Evolutionary conservation across 2,329 filamentous ascomycete genomes (phyloP).

Genomic region (Trichoderma asperellum): DNA sequence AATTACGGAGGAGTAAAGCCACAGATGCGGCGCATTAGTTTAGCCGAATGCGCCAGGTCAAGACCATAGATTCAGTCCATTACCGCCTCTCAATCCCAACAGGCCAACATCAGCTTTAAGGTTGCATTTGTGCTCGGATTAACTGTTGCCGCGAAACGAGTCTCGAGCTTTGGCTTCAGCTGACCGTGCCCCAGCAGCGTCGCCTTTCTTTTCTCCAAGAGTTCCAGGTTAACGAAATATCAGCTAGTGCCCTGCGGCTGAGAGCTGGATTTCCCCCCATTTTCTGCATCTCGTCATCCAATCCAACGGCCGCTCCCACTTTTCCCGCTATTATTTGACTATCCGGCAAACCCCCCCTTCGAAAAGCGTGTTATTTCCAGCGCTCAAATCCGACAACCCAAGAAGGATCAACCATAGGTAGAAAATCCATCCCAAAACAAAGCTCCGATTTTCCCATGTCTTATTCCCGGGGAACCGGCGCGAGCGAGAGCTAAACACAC

Average conservation of each 20-base stretch:
- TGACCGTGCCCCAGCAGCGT: neutral
- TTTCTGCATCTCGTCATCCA: conserved; percentile 8
- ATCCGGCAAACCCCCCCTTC: conserved; percentile 2
- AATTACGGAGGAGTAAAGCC: neutral
- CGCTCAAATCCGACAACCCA: conserved; percentile 33
- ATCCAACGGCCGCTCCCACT: conserved; percentile 12
- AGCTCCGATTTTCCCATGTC: conserved; percentile 8
- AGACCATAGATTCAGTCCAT: neutral
- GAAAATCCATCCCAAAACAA: conserved; percentile 9
- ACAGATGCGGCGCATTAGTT: conserved; percentile 2
- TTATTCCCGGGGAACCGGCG: conserved; percentile 23
- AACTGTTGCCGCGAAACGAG: conserved; percentile 10
- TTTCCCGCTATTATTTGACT: conserved; percentile 25
- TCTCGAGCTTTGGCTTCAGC: neutral
- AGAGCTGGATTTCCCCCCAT: conserved; percentile 15
- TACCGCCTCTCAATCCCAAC: neutral
- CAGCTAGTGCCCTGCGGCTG: conserved; percentile 25
- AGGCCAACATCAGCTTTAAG: neutral
- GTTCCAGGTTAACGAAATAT: neutral
- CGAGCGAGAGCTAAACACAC: conserved; percentile 7
- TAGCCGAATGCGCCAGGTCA: neutral
- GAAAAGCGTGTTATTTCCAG: conserved; percentile 36
- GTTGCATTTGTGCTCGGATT: neutral
- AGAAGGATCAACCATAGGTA: conserved; percentile 6
- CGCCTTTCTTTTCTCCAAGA: neutral